A percentile compares a stretch with the other conserved stretches of the same genome.
phyloP scores from a whole-genome alignment of 1,284 basidiomycete genomes.

The Puccinia hordei region DNA sequence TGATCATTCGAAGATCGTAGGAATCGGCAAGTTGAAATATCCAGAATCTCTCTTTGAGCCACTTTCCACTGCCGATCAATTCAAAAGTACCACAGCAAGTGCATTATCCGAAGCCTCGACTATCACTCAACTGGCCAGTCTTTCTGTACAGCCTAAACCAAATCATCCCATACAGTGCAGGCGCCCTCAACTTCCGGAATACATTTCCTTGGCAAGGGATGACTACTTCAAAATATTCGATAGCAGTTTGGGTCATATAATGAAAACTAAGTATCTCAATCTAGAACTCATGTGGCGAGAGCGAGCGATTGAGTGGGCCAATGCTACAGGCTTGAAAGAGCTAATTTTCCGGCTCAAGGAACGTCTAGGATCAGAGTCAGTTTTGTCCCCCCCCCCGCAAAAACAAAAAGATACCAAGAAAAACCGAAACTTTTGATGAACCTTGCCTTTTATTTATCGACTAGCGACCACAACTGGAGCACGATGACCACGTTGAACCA shows the following conservation, averaged over 20 bases:
- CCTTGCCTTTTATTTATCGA: not conserved
- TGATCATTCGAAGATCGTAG: slow-evolving; percentile 28
- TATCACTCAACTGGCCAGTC: not conserved
- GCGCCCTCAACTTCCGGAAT: slow-evolving; percentile 19
- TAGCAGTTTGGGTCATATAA: slow-evolving; percentile 16
- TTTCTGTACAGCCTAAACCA: not conserved
- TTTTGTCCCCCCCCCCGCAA: not conserved
- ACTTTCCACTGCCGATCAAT: slow-evolving; percentile 11
- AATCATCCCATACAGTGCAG: not conserved
- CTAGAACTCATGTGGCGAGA: slow-evolving; percentile 46
- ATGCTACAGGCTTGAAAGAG: slow-evolving; percentile 24
- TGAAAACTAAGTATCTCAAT: slow-evolving; percentile 38
- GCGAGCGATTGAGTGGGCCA: slow-evolving; percentile 37
- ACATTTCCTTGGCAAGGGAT: slow-evolving; percentile 35
- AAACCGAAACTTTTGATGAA: not conserved
- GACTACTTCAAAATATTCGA: slow-evolving; percentile 46
- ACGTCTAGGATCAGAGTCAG: slow-evolving; percentile 16
- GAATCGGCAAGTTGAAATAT: slow-evolving; percentile 33
- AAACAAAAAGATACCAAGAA: not conserved
- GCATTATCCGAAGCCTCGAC: not conserved
- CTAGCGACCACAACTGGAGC: slow-evolving; percentile 43
- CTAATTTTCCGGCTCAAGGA: slow-evolving; percentile 30
- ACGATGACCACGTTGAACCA: slow-evolving; percentile 46
- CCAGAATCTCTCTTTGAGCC: slow-evolving; percentile 22
- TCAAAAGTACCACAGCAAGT: not conserved